A percentile compares a stretch with the other conserved stretches of the same genome.
Evolutionary conservation across 2,329 filamentous ascomycete species (phyloP).

Genomic region (Oidium heveae): DNA sequence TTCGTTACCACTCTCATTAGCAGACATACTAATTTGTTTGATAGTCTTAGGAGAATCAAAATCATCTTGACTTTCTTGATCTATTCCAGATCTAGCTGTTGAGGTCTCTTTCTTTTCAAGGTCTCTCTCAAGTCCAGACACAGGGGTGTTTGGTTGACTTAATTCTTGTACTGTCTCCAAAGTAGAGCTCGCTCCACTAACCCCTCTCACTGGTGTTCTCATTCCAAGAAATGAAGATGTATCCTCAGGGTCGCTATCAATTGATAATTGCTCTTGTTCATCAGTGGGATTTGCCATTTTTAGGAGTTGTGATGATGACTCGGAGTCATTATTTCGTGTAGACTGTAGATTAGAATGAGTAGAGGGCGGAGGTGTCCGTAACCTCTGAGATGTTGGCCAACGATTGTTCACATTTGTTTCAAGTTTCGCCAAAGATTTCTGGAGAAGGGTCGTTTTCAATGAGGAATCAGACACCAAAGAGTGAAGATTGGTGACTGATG

Average conservation of each 20-base stretch:
- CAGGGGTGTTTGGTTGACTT: constrained; percentile 49
- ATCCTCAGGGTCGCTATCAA: constrained; percentile 11
- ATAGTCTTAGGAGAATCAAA: constrained; percentile 16
- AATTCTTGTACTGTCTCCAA: constrained; percentile 84
- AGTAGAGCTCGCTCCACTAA: constrained; percentile 31
- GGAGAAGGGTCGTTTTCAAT: constrained; percentile 34
- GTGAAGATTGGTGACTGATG: constrained; percentile 39
- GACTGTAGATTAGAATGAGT: constrained; percentile 15
- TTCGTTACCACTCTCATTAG: constrained; percentile 37
- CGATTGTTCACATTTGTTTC: constrained; percentile 33
- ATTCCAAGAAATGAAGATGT: constrained; percentile 18
- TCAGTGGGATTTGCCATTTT: constrained; percentile 14
- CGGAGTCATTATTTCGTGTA: constrained; percentile 21
- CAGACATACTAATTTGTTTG: constrained; percentile 19
- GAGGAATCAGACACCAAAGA: constrained; percentile 33
- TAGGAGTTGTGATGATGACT: constrained; percentile 13
- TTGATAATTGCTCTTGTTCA: constrained; percentile 6
- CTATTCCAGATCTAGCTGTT: constrained; percentile 22
- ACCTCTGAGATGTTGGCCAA: constrained; percentile 54
- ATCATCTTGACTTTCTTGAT: constrained; percentile 13
- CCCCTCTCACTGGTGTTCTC: constrained; percentile 33
- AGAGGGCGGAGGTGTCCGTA: constrained; percentile 50
- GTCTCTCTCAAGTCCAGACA: constrained; percentile 20
- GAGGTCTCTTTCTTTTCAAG: constrained; percentile 21
- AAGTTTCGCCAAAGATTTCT: constrained; percentile 28